A percentile compares a stretch with the other conserved stretches of the same genome.
Conservation (phyloP, 2,329 filamentous ascomycete species). For the Aphanocladium album region DNA sequence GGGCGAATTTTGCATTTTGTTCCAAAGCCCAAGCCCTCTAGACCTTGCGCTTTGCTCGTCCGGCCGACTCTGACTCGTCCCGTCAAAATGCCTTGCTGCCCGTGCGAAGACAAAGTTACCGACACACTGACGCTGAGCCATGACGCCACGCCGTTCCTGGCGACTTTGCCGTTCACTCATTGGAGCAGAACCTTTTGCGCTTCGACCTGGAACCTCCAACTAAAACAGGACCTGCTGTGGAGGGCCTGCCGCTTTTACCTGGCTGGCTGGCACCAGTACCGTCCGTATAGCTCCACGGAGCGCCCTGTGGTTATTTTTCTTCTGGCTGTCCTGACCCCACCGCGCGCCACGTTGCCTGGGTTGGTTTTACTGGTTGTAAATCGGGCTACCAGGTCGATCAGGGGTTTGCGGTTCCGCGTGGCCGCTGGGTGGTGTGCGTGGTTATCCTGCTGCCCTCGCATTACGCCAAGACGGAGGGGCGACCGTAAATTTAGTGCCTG, state of each 20-base stretch:
- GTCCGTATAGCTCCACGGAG: background rate
- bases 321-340: background rate
- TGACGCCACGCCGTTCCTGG: background rate
- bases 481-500: background rate
- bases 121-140: background rate
- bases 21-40: background rate
- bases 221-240: background rate
- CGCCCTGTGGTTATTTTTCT: background rate
- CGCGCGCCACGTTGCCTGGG: background rate
- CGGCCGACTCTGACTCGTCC: background rate
- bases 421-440: background rate
- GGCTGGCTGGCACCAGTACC: background rate
- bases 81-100: background rate
- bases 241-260: background rate
- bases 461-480: slow-evolving; percentile 2
- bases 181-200: background rate
- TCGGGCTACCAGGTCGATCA: slow-evolving; percentile 4
- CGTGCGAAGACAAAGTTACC: background rate
- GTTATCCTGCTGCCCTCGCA: background rate
- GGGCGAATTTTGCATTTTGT: background rate
- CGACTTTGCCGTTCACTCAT: background rate
- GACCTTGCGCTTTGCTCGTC: background rate
- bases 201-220: background rate
- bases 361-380: background rate
- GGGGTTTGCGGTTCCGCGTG: slow-evolving; percentile 1